Evolutionary conservation across 805 yeast species (phyloP), one percentile per base, ranked within the genome.

Genomic region (Kuraishia molischiana): DNA sequence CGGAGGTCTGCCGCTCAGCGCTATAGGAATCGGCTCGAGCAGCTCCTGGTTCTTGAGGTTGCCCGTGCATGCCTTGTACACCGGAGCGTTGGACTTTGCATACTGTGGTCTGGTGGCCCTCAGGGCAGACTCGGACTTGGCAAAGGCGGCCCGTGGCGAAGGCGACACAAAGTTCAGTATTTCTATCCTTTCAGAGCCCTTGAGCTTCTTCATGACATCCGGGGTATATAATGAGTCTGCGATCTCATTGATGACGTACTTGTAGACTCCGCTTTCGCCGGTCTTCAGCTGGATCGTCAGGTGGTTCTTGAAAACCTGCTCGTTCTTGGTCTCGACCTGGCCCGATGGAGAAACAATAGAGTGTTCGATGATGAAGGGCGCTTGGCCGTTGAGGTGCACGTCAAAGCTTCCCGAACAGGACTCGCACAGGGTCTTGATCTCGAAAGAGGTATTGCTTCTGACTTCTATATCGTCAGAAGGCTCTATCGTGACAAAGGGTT

Each of bases 351-450:
- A 58, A 20, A 59, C 59, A 13, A 82, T 57, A n/a, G 74, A 71
- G 53, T 86, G 85, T 29, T 73, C 76, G 19, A 87, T 60, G n/a
- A 71, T 57, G 45, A 85, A 85, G 19, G 85, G 80, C 1, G 72
- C 68, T 33, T 69, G 73, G 14, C 89, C 89, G 18, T 64, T 52
- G 8, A 78, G 53, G 39, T 71, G 59, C 14, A 83, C 40, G 9
- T 47, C 52, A 21, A 57, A 37, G 1, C 47, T 38, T 3, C 47
- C 54, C 3, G 46, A 36, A 4, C 42, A 32, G n/a, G 48, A 45
- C 34, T 54, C 52, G 38, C 65, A 60, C 18, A 48, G 28, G 2
- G 46, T 36, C 3, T 24, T 4, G 21, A 41, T 44, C 13, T 34
- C 31, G 35, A 46, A 54, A 3, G 29, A 13, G 13, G 14, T 20